Evolutionary conservation across 805 yeast species (phyloP).

Genomic region (Lipomyces sp.): DNA sequence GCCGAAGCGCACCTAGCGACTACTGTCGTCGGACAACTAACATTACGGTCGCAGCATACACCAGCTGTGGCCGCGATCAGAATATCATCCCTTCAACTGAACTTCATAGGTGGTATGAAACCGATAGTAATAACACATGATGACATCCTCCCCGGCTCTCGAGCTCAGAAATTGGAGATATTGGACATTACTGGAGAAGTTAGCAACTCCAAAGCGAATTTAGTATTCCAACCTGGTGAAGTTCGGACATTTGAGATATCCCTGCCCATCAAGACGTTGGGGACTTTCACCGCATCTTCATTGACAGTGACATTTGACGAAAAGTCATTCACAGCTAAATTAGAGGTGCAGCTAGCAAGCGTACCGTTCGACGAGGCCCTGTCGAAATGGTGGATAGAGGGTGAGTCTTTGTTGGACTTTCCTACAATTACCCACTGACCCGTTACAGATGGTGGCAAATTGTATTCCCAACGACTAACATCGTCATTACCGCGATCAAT

Average conservation of each 20-base stretch:
- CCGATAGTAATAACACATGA: constrained; percentile 25
- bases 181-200: constrained; percentile 11
- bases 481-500: constrained; percentile 17
- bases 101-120: constrained; percentile 25
- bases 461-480: constrained; percentile 20
- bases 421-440: neutral
- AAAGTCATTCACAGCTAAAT: constrained; percentile 13
- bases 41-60: constrained; percentile 25
- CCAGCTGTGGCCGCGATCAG: constrained; percentile 15
- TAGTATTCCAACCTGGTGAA: constrained; percentile 36
- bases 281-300: constrained; percentile 39
- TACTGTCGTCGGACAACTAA: constrained; percentile 19
- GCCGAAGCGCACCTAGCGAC: constrained; percentile 24
- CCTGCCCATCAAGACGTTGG: constrained; percentile 39
- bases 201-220: constrained; percentile 31
- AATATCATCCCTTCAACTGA: constrained; percentile 15
- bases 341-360: constrained; percentile 10
- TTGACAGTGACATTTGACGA: constrained; percentile 30
- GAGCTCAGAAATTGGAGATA: constrained; percentile 12
- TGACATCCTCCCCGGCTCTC: neutral
- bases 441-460: constrained; percentile 12
- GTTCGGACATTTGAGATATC: constrained; percentile 41
- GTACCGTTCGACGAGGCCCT: constrained; percentile 9
- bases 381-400: constrained; percentile 26
- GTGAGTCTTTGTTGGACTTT: neutral